These are phyloP conservation scores for Epithele typhae DNA, from an alignment of 768 basidiomycete genomes.

Conservation along the genomic window DNA sequence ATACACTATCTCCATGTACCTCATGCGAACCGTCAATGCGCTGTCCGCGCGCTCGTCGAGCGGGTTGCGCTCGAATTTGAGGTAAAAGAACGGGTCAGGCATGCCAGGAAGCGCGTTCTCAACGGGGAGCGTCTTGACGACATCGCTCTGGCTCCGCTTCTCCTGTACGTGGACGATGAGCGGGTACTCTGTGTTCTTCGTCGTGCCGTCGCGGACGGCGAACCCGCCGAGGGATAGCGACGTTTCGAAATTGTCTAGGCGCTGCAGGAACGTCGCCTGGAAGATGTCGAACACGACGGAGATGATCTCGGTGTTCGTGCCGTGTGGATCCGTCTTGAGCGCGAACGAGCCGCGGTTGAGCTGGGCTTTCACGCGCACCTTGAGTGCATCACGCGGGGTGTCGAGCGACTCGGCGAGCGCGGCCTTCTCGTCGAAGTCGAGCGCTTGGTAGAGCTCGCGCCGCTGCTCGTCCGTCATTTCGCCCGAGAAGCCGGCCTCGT, in stretches of 20 bases:
- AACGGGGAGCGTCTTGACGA: slow-evolving; percentile 12
- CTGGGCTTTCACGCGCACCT: slow-evolving; percentile 67
- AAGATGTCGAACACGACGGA: slow-evolving; percentile 87
- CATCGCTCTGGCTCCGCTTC: slow-evolving; percentile 20
- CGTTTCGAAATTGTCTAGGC: slow-evolving; percentile 83
- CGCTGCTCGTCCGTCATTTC: slow-evolving; percentile 88
- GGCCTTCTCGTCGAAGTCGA: slow-evolving; percentile 89
- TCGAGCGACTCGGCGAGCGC: slow-evolving; percentile 68
- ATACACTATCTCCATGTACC: slow-evolving; percentile 96
- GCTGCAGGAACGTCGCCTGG: slow-evolving; percentile 76
- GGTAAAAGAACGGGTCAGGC: slow-evolving; percentile 73
- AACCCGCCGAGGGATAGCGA: slow-evolving; percentile 83
- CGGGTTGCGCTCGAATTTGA: slow-evolving; percentile 91
- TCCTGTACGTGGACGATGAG: slow-evolving; percentile 88
- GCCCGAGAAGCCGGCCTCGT: slow-evolving; percentile 56
- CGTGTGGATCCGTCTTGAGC: slow-evolving; percentile 71
- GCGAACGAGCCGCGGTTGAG: slow-evolving; percentile 87
- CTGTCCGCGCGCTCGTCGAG: slow-evolving; percentile 89
- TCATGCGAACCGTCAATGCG: slow-evolving; percentile 83
- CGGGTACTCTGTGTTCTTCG: slow-evolving; percentile 69
- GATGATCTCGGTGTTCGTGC: slow-evolving; percentile 62
- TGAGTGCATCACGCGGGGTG: slow-evolving; percentile 74
- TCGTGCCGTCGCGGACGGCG: slow-evolving; percentile 90
- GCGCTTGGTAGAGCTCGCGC: slow-evolving; percentile 81
- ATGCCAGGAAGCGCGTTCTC: slow-evolving; percentile 16